These are phyloP conservation scores for Tolypocladium pustulatum DNA, from an alignment of 2,329 filamentous ascomycete genomes.

Conservation along the genomic window DNA sequence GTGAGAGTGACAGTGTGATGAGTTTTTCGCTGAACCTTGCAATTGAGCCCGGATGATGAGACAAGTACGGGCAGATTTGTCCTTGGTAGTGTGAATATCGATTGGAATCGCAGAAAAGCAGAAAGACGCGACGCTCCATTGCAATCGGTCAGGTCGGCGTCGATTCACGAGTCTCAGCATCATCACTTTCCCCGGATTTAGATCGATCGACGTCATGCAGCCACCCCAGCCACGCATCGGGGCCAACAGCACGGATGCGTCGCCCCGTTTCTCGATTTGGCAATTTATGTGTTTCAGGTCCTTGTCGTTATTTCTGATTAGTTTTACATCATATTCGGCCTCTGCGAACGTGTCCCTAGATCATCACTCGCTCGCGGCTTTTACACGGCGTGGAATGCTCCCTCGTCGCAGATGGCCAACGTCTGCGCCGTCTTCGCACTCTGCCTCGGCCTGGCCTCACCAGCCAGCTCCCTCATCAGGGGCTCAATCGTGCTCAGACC, in stretches of 20 bases:
- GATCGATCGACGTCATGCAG: neutral
- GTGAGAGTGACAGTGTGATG: too few relatives aligned
- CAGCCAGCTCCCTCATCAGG: constrained; percentile 32
- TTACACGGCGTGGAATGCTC: constrained; percentile 1
- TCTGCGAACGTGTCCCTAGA: too few relatives aligned
- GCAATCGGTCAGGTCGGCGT: neutral
- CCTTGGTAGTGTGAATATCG: neutral
- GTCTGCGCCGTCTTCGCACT: constrained; percentile 13
- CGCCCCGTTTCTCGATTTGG: neutral
- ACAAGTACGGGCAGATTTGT: neutral
- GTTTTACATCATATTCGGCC: neutral
- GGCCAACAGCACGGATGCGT: neutral
- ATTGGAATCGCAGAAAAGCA: neutral
- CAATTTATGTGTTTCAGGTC: neutral
- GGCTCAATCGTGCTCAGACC: constrained; percentile 31
- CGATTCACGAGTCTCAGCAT: neutral
- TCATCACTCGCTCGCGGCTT: neutral
- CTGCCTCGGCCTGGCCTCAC: constrained; percentile 12
- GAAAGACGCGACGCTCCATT: neutral
- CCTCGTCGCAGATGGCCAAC: constrained; percentile 11
- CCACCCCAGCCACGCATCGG: neutral
- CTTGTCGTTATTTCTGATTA: neutral
- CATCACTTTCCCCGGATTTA: neutral
- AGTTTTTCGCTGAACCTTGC: too few relatives aligned
- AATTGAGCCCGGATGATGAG: neutral